phyloP scores from a whole-genome alignment of 163 green algal species.

The Volvox carteri region DNA sequence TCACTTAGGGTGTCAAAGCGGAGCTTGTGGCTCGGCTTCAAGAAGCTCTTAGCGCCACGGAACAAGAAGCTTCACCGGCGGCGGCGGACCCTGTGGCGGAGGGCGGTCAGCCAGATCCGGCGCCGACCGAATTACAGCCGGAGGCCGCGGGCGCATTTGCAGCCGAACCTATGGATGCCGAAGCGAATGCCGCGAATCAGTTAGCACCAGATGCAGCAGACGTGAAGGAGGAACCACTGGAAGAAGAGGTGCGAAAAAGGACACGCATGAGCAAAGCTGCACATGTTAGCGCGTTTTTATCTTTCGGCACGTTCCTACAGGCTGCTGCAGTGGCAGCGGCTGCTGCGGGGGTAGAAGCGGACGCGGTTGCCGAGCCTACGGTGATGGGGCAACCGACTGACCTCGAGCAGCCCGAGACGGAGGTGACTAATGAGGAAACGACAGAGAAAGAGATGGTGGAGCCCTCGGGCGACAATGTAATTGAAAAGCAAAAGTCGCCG shows the following conservation, averaged over 20 bases:
- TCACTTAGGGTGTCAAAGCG: constrained; percentile 48
- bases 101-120: not conserved
- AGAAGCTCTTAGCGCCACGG: constrained; percentile 2
- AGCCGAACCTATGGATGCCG: not conserved
- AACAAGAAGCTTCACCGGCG: not conserved
- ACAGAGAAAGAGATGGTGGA: not conserved
- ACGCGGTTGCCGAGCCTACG: not conserved
- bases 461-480: not conserved
- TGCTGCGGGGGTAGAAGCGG: not conserved
- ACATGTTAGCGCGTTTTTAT: not conserved
- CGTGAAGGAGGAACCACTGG: not conserved
- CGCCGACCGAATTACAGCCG: not conserved
- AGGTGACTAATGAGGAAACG: not conserved
- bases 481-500: not conserved
- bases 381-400: not conserved
- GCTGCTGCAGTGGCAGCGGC: not conserved
- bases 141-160: not conserved
- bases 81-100: not conserved
- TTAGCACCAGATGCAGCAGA: not conserved
- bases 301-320: no score
- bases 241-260: not conserved
- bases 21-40: constrained; percentile 50
- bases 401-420: not conserved
- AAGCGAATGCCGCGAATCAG: not conserved
- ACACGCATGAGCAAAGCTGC: not conserved